Evolutionary conservation across 768 basidiomycete genomes (phyloP), one percentile per base, ranked within the genome.

Genomic region (Pulveroboletus sp.): DNA sequence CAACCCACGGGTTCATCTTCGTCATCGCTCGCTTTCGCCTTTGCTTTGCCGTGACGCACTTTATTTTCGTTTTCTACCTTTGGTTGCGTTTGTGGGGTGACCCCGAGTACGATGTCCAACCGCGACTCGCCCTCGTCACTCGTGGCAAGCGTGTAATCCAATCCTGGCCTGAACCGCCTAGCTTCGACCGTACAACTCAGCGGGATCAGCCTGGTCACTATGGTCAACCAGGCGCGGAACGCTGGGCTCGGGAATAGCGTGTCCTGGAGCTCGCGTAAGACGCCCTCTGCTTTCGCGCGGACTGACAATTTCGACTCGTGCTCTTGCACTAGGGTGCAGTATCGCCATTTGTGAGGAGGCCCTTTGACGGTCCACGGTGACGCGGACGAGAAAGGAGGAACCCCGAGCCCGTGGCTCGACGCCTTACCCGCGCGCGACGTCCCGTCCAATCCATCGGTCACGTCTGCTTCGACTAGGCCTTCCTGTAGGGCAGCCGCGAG

Each of bases 261-360:
- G 51, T 88, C 80, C 67, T 92, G 86, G 40, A 95, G 71, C 14
- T 65, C 57, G 20, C 62, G 63, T 30, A 70, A 36, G 11, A 64
- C 48, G 23, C 10, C 9, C 26, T 66, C 60, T 2, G 61, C 63
- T 23, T 47, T 52, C 0, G 39, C 40, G 19, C 61, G 61, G 17
- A 57, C 54, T 4, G 51, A 34, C 13, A 53, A 43, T 0, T 8
- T 27, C 14, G 31, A 4, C 4, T 49, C 44, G 17, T 34, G 17
- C 9, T 42, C 50, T 16, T 50, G 40, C 10, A 24, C 38, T 23
- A 94, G 82, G 4, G 78, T 76, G 67, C 89, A 86, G 74, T 93
- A 97, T 29, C 95, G 89, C 79, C 90, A 91, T 66, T 94, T 93
- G 67, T 94, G 93, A 24, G 95, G 92, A 1, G 95, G 95, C 2